Conservation (phyloP, 2,329 filamentous ascomycete genomes). For the Cercospora zeina region DNA sequence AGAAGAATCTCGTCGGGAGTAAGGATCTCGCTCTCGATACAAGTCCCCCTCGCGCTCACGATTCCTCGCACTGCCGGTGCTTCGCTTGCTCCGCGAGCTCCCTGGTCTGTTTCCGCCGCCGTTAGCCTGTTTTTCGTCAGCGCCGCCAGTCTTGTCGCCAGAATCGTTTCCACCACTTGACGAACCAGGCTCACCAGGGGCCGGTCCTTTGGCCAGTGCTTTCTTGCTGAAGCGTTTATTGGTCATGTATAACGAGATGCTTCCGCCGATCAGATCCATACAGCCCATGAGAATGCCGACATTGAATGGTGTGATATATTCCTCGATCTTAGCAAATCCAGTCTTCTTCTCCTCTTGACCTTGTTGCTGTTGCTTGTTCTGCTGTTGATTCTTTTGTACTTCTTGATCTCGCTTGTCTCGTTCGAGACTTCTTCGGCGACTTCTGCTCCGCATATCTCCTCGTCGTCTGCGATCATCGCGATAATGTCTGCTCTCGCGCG, state of each 20-base stretch:
- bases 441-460: constrained; percentile 13
- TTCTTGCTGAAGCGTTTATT: constrained; percentile 26
- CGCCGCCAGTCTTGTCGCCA: constrained; percentile 12
- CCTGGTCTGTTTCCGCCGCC: constrained; percentile 7
- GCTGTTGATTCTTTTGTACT: constrained; percentile 5
- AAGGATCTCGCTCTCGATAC: constrained; percentile 7
- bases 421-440: constrained; percentile 13
- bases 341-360: constrained; percentile 18
- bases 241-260: constrained; percentile 26
- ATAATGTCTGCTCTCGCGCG: background rate
- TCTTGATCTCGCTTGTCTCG: constrained; percentile 11
- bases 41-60: constrained; percentile 2
- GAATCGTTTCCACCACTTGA: constrained; percentile 8
- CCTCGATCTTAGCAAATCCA: constrained; percentile 10
- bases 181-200: constrained; percentile 16
- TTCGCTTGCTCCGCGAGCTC: constrained; percentile 9
- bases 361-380: constrained; percentile 15
- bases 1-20: constrained; percentile 9
- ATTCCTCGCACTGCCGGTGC: constrained; percentile 7
- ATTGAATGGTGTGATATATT: constrained; percentile 27
- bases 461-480: constrained; percentile 14
- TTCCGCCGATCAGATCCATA: constrained; percentile 27
- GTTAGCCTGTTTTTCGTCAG: constrained; percentile 17
- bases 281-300: constrained; percentile 26
- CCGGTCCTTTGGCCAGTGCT: constrained; percentile 19